Base-by-base conservation (phyloP, 805 yeast species). In the Groenewaldozyma salmanticensis region DNA sequence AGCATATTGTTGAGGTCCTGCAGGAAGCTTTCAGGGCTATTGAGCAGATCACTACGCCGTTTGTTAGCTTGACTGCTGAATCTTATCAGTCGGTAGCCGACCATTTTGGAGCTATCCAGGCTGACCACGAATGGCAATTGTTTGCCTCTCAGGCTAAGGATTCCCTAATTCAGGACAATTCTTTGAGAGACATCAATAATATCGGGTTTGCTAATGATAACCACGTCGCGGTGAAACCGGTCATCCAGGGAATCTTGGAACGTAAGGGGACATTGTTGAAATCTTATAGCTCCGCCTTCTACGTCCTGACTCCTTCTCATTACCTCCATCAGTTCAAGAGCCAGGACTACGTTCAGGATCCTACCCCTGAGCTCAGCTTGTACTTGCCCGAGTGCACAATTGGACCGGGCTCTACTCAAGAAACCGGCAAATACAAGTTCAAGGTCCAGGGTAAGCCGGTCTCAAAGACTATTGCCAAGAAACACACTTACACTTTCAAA, bases 311-410 rank as follows among this genome's bases (percentile, higher is more conserved):
- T 4, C 68, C 66, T 22, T 50, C 74, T 1, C 60, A 67, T 18
- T 70, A 60, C 50, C 50, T 73, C 18, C 66, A 67, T 46, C 73
- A 70, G 47, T 72, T 68, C 55, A 67, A 67, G 43, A 60, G 72
- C 11, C 61, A 66, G 42, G 67, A 72, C 20, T 58, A 55, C 36
- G 49, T 57, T 34, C 54, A 53, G 42, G 74, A 70, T 45, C 58
- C 71, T 4, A 60, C 61, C n/a, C 77, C 77, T 13, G 66, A 67
- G 19, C 49, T 68, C 33, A 62, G 68, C 15, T 49, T 74, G 4
- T 71, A 62, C 42, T 52, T 73, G 29, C 78, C 78, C 6, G 75
- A 70, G 16, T 61, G 71, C 43, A 51, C 60, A 22, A 42, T 71
- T 11, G 68, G 70, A 22, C 52, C 55, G 16, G 60, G 61, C 27